Evolutionary conservation across 140 eudicot genomes (phyloP), one percentile per base, ranked within the genome.

Genomic region (Stevia rebaudiana): DNA sequence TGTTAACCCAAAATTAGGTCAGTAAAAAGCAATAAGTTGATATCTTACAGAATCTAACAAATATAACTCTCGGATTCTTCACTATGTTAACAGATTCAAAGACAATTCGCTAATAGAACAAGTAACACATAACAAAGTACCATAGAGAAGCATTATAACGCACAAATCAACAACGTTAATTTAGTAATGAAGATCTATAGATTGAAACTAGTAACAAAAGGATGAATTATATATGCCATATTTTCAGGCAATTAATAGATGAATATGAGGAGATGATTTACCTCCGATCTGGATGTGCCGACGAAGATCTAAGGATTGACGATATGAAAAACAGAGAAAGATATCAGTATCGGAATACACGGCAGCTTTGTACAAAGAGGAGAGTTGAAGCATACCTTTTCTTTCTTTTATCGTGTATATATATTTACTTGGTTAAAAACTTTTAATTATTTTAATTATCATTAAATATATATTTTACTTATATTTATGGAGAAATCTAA

Each of bases 271-370:
- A 19, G 35, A 24, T 39, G 64, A 30, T 39, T 53, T 53, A 68
- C 73, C 73, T 54, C 18, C 44, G 73, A 68, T 68, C 73, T 55
- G 63, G 44, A 68, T 39, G 31, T 3, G 73, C 8, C 31, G 64
- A n/a, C 52, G 62, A 66, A 51, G 61, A 65, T 65, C 71, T 60
- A 19, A 37, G 39, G 61, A 35, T 51, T 9, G 36, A 40, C 8
- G 43, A 58, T n/a, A n/a, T n/a, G n/a, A n/a, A n/a, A n/a, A n/a
- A n/a, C n/a, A n/a, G n/a, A 67, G 63, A 44, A 46, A n/a, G 59
- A 28, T 49, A 17, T 31, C 7, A 65, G 47, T 35, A 65, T 67
- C 72, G 61, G 51, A 40, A 43, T 61, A 42, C 54, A 66, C 70
- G 31, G 41, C 17, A 17, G 40, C 39, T 51, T 22, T 36, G 72